Evolutionary conservation across 306 rosid species (phyloP).

Genomic region (Nissolia schottii): DNA sequence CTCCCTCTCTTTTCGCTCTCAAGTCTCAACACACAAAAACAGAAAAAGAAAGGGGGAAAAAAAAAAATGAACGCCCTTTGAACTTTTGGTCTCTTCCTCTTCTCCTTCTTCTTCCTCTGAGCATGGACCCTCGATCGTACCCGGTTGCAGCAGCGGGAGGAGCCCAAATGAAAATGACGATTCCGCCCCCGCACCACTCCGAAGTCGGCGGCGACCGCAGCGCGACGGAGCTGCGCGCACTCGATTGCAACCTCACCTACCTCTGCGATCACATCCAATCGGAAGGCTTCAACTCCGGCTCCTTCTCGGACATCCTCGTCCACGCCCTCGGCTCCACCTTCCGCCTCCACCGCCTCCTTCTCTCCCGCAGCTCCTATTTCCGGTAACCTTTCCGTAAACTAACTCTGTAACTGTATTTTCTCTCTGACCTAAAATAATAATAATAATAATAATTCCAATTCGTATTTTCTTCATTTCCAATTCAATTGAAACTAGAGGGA

Average conservation of each 20-base stretch:
- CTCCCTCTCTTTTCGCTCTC: neutral
- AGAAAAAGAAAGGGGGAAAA: no score
- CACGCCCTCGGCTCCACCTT: slow-evolving; percentile 86
- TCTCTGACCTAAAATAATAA: no score
- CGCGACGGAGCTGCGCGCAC: slow-evolving; percentile 63
- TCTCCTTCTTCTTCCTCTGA: no score
- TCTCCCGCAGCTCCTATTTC: slow-evolving; percentile 98
- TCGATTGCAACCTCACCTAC: slow-evolving; percentile 90
- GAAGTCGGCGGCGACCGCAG: slow-evolving; percentile 68
- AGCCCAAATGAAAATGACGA: slow-evolving; percentile 52
- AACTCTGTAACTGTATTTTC: neutral
- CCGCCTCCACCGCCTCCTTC: slow-evolving; percentile 89
- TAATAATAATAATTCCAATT: neutral
- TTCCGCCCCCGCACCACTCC: slow-evolving; percentile 60
- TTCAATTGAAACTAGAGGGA: neutral
- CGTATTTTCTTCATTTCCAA: neutral
- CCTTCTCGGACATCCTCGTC: slow-evolving; percentile 81
- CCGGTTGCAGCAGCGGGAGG: neutral
- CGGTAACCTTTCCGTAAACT: slow-evolving; percentile 39
- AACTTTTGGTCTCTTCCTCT: neutral
- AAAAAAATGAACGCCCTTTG: neutral
- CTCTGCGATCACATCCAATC: slow-evolving; percentile 90
- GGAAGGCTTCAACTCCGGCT: slow-evolving; percentile 88
- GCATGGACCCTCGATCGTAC: slow-evolving; percentile 31
- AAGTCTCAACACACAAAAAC: neutral